Conservation (phyloP, 2,329 filamentous ascomycete species). For the Aspergillus cejpii region DNA sequence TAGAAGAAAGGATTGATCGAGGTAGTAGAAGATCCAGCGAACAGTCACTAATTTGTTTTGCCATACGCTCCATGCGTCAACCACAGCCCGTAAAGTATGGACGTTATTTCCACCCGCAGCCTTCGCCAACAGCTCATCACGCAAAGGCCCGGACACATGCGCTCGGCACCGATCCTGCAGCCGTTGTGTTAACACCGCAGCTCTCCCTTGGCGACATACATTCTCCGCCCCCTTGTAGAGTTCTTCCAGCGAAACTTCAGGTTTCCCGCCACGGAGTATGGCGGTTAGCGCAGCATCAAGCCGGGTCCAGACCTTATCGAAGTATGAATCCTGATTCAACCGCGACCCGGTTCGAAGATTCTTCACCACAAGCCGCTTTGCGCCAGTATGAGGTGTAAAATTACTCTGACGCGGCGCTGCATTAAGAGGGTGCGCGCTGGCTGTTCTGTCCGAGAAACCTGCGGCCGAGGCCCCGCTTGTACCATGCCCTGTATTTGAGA, state of each 20-base stretch:
- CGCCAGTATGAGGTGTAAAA: conserved; percentile 68
- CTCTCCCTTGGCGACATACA: conserved; percentile 71
- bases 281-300: conserved; percentile 65
- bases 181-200: conserved; percentile 59
- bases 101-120: conserved; percentile 52
- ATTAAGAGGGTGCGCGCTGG: conserved; percentile 26
- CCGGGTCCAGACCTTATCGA: conserved; percentile 66
- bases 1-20: conserved; percentile 83
- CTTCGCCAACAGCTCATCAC: conserved; percentile 52
- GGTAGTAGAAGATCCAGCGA: conserved; percentile 84
- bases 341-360: conserved; percentile 66
- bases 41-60: conserved; percentile 69
- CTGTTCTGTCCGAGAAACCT: conserved; percentile 22
- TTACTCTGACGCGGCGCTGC: conserved; percentile 35
- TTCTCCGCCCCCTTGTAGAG: conserved; percentile 89
- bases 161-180: conserved; percentile 60
- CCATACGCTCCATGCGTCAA: conserved; percentile 69
- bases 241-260: conserved; percentile 72
- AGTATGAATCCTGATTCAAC: conserved; percentile 67
- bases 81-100: conserved; percentile 55
- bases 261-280: conserved; percentile 61
- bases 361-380: conserved; percentile 87
- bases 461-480: conserved; percentile 35
- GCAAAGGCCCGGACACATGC: conserved; percentile 55
- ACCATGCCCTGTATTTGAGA: conserved; percentile 37